These are phyloP conservation scores for Spathaspora boniae DNA, from an alignment of 805 yeast genomes.

Conservation along the genomic window DNA sequence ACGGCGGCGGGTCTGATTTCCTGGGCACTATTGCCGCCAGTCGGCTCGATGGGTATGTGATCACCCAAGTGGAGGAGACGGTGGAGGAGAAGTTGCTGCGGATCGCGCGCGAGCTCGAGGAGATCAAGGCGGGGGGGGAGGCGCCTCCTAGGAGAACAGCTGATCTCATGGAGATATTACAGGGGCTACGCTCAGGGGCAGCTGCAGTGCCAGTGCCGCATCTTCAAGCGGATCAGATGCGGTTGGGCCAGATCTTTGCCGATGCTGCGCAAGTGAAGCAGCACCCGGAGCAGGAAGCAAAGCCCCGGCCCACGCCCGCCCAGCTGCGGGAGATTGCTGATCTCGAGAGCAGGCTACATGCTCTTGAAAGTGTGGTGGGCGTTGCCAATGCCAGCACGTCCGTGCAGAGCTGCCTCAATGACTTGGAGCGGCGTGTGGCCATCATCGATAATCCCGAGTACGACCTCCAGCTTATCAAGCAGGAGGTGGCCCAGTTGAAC, in stretches of 20 bases:
- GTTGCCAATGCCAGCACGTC: constrained; percentile 8
- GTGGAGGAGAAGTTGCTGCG: constrained; percentile 35
- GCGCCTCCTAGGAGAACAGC: background rate
- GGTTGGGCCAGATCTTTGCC: background rate
- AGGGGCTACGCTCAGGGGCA: constrained; percentile 4
- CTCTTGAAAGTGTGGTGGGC: constrained; percentile 23
- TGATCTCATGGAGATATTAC: constrained; percentile 8
- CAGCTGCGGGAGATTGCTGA: constrained; percentile 13
- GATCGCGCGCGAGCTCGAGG: constrained; percentile 37
- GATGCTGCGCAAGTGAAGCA: no score
- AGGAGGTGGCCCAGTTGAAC: constrained; percentile 20
- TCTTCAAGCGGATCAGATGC: background rate
- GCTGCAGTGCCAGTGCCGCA: background rate
- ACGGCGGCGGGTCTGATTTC: constrained; percentile 30
- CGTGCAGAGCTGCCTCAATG: constrained; percentile 25
- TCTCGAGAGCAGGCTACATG: constrained; percentile 23
- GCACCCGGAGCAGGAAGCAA: constrained; percentile 5
- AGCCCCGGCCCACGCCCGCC: constrained; percentile 7
- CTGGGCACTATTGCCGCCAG: constrained; percentile 29
- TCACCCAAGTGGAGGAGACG: constrained; percentile 29
- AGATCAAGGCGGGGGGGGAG: constrained; percentile 16
- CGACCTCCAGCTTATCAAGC: constrained; percentile 21
- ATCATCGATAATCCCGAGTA: constrained; percentile 35
- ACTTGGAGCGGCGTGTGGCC: constrained; percentile 29
- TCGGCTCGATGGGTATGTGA: constrained; percentile 22